phyloP scores from a whole-genome alignment of 2,329 filamentous ascomycete species.

The Penicillium capsulatum region DNA sequence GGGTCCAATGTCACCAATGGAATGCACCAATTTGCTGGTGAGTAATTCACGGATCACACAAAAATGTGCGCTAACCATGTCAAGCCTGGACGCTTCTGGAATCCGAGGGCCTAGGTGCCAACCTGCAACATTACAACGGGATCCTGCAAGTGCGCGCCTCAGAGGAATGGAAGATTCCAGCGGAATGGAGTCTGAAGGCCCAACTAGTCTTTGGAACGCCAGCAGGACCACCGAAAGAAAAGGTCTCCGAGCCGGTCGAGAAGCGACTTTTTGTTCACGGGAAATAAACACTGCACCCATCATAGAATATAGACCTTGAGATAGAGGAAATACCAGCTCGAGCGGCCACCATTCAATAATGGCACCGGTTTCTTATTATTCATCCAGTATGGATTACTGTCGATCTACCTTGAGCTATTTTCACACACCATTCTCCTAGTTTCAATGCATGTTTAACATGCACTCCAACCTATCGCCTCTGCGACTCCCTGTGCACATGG shows the following conservation, averaged over 20 bases:
- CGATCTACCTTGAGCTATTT: too few species aligned
- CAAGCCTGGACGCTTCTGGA: conserved; percentile 72
- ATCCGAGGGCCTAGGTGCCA: conserved; percentile 77
- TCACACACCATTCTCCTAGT: too few species aligned
- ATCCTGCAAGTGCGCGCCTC: conserved; percentile 69
- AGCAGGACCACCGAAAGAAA: conserved; percentile 21
- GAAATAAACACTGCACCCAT: conserved; percentile 2
- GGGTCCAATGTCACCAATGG: conserved; percentile 66
- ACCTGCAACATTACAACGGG: conserved; percentile 90
- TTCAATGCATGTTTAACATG: too few species aligned
- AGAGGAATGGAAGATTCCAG: conserved; percentile 64
- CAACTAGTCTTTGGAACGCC: conserved; percentile 73
- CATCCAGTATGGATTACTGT: too few species aligned
- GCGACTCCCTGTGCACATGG: neutral
- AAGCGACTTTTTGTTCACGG: conserved; percentile 9
- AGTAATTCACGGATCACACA: conserved; percentile 3
- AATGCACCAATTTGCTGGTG: conserved; percentile 66
- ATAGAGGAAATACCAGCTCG: neutral
- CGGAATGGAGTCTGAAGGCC: conserved; percentile 70
- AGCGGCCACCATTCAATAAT: too few species aligned
- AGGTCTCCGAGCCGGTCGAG: conserved; percentile 20
- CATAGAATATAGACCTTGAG: neutral
- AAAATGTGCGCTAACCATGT: too few species aligned
- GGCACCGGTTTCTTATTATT: too few species aligned
- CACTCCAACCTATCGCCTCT: neutral